phyloP scores from a whole-genome alignment of 148 eudicot species.

The Drosera capensis region DNA sequence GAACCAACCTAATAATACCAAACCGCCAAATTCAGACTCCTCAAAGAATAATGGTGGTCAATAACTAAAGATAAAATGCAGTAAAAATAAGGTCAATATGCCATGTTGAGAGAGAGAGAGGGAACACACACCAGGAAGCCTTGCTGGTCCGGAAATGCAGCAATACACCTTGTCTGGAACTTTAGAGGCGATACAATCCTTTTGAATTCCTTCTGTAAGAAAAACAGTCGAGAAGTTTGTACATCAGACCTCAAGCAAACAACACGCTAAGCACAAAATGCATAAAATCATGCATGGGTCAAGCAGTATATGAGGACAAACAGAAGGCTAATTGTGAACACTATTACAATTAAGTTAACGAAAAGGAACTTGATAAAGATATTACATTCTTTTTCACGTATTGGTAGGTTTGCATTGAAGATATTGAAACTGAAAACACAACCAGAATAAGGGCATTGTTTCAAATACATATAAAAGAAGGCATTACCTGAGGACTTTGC shows the following conservation, averaged over 20 bases:
- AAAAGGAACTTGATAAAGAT: too few species aligned
- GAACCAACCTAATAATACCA: conserved; percentile 73
- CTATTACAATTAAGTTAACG: too few species aligned
- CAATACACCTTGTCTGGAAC: conserved; percentile 81
- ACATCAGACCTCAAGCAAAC: not conserved
- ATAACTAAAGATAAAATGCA: not conserved
- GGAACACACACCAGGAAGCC: conserved; percentile 93
- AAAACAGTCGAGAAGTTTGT: not conserved
- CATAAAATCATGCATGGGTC: not conserved
- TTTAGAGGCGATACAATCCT: conserved; percentile 61
- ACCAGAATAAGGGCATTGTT: not conserved
- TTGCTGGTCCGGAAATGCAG: conserved; percentile 87
- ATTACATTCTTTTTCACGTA: too few species aligned
- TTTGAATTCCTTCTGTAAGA: conserved; percentile 57
- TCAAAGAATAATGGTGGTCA: too few species aligned
- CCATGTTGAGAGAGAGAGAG: too few species aligned
- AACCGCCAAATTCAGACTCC: conserved; percentile 1
- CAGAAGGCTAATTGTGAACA: too few species aligned
- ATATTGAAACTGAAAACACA: too few species aligned
- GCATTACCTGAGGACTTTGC: conserved; percentile 55
- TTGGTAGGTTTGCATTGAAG: too few species aligned
- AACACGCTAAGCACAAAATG: not conserved
- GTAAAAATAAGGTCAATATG: not conserved
- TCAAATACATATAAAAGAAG: not conserved
- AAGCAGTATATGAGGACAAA: too few species aligned